Conservation (phyloP, 2,329 filamentous ascomycete genomes). For the Onygenales sp. region DNA sequence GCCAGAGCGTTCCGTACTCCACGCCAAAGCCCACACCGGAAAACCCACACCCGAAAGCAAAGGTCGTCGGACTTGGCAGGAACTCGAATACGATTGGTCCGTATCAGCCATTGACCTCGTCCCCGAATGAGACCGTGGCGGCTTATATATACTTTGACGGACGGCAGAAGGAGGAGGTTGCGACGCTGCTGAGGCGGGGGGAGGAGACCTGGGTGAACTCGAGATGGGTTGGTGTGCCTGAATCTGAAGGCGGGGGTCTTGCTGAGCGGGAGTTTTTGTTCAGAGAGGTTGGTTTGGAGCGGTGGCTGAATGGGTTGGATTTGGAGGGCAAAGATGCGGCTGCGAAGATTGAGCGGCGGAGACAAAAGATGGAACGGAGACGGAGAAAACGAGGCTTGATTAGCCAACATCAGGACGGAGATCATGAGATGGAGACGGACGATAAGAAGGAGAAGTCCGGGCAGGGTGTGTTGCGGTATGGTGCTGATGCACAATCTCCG, state of each 20-base stretch:
- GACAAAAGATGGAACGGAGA: conserved; percentile 69
- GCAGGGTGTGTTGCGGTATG: conserved; percentile 66
- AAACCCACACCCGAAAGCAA: conserved; percentile 71
- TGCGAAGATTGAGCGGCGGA: conserved; percentile 60
- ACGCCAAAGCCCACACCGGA: conserved; percentile 68
- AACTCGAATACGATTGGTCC: conserved; percentile 57
- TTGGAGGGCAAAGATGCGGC: conserved; percentile 87
- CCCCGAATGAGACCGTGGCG: conserved; percentile 91
- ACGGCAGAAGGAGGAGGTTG: conserved; percentile 89
- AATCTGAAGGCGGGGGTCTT: conserved; percentile 82
- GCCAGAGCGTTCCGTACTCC: conserved; percentile 84
- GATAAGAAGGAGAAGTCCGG: conserved; percentile 19
- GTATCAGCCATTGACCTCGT: conserved; percentile 86
- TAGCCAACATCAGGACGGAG: conserved; percentile 42
- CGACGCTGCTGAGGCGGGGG: conserved; percentile 79
- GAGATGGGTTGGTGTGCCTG: conserved; percentile 89
- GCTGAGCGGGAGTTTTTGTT: conserved; percentile 96
- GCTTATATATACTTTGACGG: conserved; percentile 99
- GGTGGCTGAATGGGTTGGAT: conserved; percentile 93
- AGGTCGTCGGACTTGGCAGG: conserved; percentile 60
- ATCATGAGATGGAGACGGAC: conserved; percentile 26
- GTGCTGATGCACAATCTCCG: conserved; percentile 63
- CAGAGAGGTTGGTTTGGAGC: conserved; percentile 87
- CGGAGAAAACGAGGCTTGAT: conserved; percentile 62
- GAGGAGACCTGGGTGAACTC: conserved; percentile 99